A percentile compares a stretch with the other conserved stretches of the same genome.
These are phyloP conservation scores for Rhynchospora tenuis DNA, from an alignment of 176 grass and related monocot species.

Conservation along the genomic window DNA sequence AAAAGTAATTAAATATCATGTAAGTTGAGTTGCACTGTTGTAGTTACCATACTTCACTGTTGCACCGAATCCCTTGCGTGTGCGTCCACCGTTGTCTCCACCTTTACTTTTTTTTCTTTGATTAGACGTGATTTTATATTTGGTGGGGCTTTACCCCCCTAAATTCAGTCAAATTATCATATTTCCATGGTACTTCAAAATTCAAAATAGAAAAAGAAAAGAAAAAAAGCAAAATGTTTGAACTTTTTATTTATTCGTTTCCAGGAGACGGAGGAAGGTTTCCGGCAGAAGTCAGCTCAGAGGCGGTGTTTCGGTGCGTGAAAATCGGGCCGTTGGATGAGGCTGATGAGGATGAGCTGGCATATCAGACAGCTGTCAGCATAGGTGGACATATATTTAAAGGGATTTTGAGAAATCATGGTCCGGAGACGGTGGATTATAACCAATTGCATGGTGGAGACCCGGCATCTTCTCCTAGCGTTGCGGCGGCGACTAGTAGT, in stretches of 20 bases:
- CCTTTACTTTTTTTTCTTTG: conserved; percentile 19
- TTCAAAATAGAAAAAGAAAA: neutral
- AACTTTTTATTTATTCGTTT: neutral
- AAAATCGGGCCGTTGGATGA: conserved; percentile 82
- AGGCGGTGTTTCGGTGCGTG: conserved; percentile 89
- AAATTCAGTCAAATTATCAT: conserved; percentile 16
- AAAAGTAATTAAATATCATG: neutral
- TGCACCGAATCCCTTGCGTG: conserved; percentile 36
- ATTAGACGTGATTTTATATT: conserved; percentile 25
- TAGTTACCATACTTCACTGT: conserved; percentile 22
- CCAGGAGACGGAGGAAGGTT: conserved; percentile 61
- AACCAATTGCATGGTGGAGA: conserved; percentile 41
- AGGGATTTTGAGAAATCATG: conserved; percentile 84
- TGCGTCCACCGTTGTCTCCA: conserved; percentile 1
- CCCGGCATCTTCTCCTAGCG: conserved; percentile 45
- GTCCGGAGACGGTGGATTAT: conserved; percentile 58
- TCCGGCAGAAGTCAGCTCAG: conserved; percentile 78
- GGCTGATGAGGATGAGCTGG: conserved; percentile 78
- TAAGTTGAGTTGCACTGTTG: conserved; percentile 13
- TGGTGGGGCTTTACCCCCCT: conserved; percentile 17
- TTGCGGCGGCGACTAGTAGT: conserved; percentile 39
- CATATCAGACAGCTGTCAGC: conserved; percentile 92
- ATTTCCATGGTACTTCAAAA: neutral
- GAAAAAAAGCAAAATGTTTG: neutral
- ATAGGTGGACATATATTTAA: conserved; percentile 93